These are phyloP conservation scores for Cladophialophora immunda DNA, from an alignment of 2,329 filamentous ascomycete species.

Conservation along the genomic window DNA sequence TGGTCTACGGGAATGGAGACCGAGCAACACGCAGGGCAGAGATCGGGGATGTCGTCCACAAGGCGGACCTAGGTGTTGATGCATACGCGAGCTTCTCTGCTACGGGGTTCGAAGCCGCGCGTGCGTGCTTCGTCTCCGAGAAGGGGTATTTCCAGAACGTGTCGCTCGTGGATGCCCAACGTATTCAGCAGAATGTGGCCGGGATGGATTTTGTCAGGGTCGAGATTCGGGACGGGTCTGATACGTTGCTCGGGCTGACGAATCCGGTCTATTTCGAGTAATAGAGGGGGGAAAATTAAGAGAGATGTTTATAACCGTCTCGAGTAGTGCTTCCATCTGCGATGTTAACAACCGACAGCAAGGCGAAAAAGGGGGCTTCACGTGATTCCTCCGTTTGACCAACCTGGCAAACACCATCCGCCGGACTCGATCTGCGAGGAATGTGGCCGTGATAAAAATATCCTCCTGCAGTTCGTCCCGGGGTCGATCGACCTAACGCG, in stretches of 20 bases:
- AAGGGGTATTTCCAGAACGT: slow-evolving; percentile 34
- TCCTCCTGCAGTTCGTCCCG: neutral
- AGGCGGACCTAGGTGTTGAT: neutral
- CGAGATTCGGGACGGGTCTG: slow-evolving; percentile 34
- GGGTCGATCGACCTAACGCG: neutral
- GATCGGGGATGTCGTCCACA: slow-evolving; percentile 22
- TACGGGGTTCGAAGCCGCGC: slow-evolving; percentile 24
- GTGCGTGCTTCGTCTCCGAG: slow-evolving; percentile 35
- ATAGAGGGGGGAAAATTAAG: too few species aligned
- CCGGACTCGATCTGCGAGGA: neutral
- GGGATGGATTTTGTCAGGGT: slow-evolving; percentile 31
- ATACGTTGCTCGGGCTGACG: slow-evolving; percentile 34
- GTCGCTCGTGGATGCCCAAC: slow-evolving; percentile 23
- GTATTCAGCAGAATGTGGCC: slow-evolving; percentile 8
- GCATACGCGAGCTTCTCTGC: slow-evolving; percentile 14
- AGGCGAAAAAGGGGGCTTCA: neutral
- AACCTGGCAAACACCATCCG: neutral
- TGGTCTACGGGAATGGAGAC: slow-evolving; percentile 5
- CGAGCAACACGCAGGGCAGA: slow-evolving; percentile 15
- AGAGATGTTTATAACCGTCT: neutral
- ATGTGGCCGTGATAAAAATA: slow-evolving; percentile 7
- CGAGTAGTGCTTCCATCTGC: neutral
- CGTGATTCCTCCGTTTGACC: neutral
- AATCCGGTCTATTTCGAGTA: slow-evolving; percentile 31
- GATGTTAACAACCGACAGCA: neutral